Evolutionary conservation across 345 rosid genomes (phyloP), one percentile per base, ranked within the genome.

Genomic region (Linum tenue): DNA sequence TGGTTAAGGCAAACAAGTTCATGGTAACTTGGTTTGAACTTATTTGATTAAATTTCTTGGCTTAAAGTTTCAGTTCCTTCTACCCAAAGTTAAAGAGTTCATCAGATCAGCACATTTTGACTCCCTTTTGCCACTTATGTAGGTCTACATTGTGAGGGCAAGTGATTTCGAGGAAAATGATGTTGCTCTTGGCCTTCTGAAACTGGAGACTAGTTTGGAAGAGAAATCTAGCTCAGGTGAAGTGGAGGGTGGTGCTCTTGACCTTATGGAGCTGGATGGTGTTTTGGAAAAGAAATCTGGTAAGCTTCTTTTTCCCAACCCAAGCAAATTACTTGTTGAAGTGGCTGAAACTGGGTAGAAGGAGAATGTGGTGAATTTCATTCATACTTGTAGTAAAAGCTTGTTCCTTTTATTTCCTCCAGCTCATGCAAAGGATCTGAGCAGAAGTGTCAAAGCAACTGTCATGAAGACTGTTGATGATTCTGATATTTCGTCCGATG

Each of bases 121-220:
- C 9, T 41, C 6, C 9, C 6, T 41, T 8, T 41, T 41, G 44
- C 44, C 44, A 41, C 1, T 56, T 56, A 16, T 56, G 9, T 4
- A 56, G 78, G 72, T 63, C 60, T 70, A 14, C 51, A 39, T 67
- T 35, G 61, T 59, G 48, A 63, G 72, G 15, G 38, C 61, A 40
- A 40, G 38, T 60, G 16, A 22, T 16, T 53, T 41, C 12, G 41
- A 44, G 16, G 76, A 62, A 41, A 60, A 37, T 3, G 77, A 69
- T 60, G 76, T 66, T 37, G 69, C 76, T 56, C 67, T 64, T n/a
- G 70, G 65, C 40, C 72, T 71, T 37, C 42, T 63, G 17, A 59
- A 41, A 37, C 53, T 62, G 59, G 59, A 10, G 5, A 31, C 59
- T 56, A 56, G 35, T 56, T 31, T 15, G 7, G 5, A 22, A 22